These are phyloP conservation scores for Coprinellus micaceus DNA, from an alignment of 768 basidiomycete genomes.

Conservation along the genomic window DNA sequence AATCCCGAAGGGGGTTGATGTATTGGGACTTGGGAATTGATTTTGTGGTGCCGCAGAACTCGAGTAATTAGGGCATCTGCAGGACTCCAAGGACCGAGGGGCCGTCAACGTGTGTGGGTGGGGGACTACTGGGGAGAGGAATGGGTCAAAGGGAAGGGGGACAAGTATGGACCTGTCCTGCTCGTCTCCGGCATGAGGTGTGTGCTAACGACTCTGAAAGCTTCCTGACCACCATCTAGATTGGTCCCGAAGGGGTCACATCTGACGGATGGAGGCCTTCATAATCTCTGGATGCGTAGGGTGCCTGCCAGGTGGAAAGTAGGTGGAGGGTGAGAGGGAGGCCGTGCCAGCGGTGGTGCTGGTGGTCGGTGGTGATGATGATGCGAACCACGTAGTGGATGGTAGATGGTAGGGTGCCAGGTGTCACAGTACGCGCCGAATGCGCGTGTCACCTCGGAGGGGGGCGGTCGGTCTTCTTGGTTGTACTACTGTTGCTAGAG, in stretches of 20 bases:
- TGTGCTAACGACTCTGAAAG: slow-evolving; percentile 8
- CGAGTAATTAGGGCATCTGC: slow-evolving; percentile 9
- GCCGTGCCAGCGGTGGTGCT: slow-evolving; percentile 1
- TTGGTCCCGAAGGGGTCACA: neutral
- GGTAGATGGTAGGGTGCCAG: slow-evolving; percentile 41
- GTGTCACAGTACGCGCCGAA: slow-evolving; percentile 20
- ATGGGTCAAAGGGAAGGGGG: slow-evolving; percentile 8
- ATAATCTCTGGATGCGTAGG: slow-evolving; percentile 12
- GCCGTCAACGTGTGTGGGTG: neutral
- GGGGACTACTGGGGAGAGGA: slow-evolving; percentile 20
- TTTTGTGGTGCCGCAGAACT: slow-evolving; percentile 13
- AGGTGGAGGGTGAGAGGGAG: slow-evolving; percentile 23
- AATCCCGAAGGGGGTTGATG: slow-evolving; percentile 23
- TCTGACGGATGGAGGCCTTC: slow-evolving; percentile 1
- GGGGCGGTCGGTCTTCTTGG: slow-evolving; percentile 30
- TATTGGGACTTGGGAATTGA: slow-evolving; percentile 43
- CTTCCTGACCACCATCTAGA: slow-evolving; percentile 7
- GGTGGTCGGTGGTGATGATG: slow-evolving; percentile 41
- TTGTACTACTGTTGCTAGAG: slow-evolving; percentile 16
- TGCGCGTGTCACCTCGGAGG: slow-evolving; percentile 25
- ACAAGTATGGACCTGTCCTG: slow-evolving; percentile 4
- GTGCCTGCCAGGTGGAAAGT: slow-evolving; percentile 25
- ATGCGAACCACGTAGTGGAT: slow-evolving; percentile 42
- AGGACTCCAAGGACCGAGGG: slow-evolving; percentile 2
- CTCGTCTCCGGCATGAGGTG: slow-evolving; percentile 1